A percentile compares a stretch with the other conserved stretches of the same genome.
phyloP scores from a whole-genome alignment of 2,329 filamentous ascomycete species.

The Trichoderma sp. region DNA sequence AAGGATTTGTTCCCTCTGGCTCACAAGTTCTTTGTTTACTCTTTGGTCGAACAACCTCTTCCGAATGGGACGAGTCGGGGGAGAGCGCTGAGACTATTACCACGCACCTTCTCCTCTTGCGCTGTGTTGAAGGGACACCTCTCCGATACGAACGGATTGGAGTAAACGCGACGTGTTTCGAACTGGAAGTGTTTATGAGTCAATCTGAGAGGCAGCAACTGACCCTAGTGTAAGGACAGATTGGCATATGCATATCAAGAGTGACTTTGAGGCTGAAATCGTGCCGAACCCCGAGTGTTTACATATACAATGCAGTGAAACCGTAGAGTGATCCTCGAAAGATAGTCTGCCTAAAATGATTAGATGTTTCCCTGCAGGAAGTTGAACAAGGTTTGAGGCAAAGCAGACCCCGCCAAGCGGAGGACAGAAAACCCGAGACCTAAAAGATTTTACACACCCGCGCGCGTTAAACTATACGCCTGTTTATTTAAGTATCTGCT shows the following conservation, averaged over 20 bases:
- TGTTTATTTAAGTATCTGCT: no score
- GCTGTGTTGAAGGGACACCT: neutral
- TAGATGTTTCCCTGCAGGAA: no score
- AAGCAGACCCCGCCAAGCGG: no score
- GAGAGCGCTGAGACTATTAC: neutral
- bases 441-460: no score
- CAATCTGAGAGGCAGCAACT: neutral
- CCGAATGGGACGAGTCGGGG: neutral
- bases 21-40: conserved; percentile 8
- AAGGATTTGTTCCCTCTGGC: neutral
- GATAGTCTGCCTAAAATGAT: neutral
- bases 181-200: conserved; percentile 3
- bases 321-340: neutral
- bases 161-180: neutral
- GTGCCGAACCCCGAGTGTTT: neutral
- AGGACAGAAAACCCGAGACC: no score
- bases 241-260: neutral
- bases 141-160: conserved; percentile 6
- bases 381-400: no score
- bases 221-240: neutral
- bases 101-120: neutral
- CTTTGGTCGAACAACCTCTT: neutral
- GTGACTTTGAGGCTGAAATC: neutral
- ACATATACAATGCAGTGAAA: neutral
- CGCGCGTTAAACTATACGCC: no score